These are phyloP conservation scores for Phytophthora cajani DNA, from an alignment of 352 stramenopile genomes.

Conservation along the genomic window DNA sequence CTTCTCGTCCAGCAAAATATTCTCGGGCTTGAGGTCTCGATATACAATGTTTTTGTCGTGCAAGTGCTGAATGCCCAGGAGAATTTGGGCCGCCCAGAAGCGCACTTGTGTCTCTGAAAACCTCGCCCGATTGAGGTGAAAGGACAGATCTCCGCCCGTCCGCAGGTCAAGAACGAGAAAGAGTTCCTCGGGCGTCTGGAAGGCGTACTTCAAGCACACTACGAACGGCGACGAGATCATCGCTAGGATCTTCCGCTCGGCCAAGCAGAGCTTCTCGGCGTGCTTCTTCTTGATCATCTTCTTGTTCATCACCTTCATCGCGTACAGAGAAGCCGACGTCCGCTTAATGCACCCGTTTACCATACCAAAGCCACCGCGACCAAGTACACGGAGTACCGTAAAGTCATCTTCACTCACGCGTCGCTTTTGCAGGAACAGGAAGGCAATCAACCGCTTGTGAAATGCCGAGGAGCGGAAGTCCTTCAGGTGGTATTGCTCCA, in stretches of 20 bases:
- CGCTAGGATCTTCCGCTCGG: conserved; percentile 79
- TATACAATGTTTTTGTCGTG: conserved; percentile 93
- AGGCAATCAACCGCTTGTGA: conserved; percentile 87
- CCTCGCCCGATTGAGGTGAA: conserved; percentile 74
- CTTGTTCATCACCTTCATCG: conserved; percentile 91
- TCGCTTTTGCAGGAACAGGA: conserved; percentile 91
- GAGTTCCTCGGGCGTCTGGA: conserved; percentile 95
- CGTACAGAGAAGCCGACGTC: conserved; percentile 83
- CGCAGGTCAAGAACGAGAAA: conserved; percentile 98
- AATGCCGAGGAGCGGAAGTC: conserved; percentile 84
- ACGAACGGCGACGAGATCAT: conserved; percentile 92
- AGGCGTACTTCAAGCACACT: conserved; percentile 96
- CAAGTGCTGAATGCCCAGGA: conserved; percentile 81
- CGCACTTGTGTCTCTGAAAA: conserved; percentile 78
- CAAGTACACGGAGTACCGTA: conserved; percentile 95
- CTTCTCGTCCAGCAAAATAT: conserved; percentile 93
- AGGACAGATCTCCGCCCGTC: conserved; percentile 96
- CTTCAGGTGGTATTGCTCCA: conserved; percentile 71
- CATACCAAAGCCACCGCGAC: conserved; percentile 96
- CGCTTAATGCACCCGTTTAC: conserved; percentile 97
- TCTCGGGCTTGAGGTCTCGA: conserved; percentile 90
- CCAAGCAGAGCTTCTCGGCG: conserved; percentile 76
- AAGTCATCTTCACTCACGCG: conserved; percentile 96
- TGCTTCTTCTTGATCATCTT: conserved; percentile 95
- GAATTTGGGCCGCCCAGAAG: conserved; percentile 85